phyloP scores from a whole-genome alignment of 2,329 filamentous ascomycete genomes.

The Pseudocercospora cruenta region DNA sequence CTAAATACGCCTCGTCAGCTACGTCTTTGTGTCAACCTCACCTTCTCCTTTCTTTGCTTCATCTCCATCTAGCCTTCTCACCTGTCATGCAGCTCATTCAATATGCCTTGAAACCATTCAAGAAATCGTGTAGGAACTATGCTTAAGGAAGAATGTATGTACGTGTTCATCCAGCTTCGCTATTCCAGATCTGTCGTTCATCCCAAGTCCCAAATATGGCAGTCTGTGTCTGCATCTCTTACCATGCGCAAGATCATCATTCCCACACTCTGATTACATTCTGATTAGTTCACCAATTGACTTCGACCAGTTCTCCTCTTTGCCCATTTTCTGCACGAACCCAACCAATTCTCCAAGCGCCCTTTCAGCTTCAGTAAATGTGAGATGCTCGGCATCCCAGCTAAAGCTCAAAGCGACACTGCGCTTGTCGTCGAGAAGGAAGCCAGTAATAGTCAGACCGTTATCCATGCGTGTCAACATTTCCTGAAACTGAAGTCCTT shows the following conservation, averaged over 20 bases:
- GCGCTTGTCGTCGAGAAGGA: slow-evolving; percentile 37
- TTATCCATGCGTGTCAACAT: slow-evolving; percentile 41
- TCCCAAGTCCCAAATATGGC: too few relatives aligned
- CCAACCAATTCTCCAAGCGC: slow-evolving; percentile 31
- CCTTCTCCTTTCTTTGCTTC: not conserved
- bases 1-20: not conserved
- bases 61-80: too few relatives aligned
- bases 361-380: slow-evolving; percentile 32
- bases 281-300: slow-evolving; percentile 33
- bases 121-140: too few relatives aligned
- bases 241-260: not conserved
- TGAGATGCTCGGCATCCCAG: slow-evolving; percentile 40
- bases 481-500: slow-evolving; percentile 36
- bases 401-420: slow-evolving; percentile 36
- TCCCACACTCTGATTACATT: slow-evolving; percentile 15
- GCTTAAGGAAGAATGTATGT: not conserved
- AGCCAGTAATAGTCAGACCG: slow-evolving; percentile 38
- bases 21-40: not conserved
- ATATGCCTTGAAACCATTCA: too few relatives aligned
- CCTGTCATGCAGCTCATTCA: too few relatives aligned
- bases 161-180: not conserved
- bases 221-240: not conserved
- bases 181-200: too few relatives aligned
- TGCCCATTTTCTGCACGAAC: slow-evolving; percentile 34
- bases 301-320: slow-evolving; percentile 34